Evolutionary conservation across 805 yeast genomes (phyloP).

Genomic region (Hanseniaspora guilliermondii): DNA sequence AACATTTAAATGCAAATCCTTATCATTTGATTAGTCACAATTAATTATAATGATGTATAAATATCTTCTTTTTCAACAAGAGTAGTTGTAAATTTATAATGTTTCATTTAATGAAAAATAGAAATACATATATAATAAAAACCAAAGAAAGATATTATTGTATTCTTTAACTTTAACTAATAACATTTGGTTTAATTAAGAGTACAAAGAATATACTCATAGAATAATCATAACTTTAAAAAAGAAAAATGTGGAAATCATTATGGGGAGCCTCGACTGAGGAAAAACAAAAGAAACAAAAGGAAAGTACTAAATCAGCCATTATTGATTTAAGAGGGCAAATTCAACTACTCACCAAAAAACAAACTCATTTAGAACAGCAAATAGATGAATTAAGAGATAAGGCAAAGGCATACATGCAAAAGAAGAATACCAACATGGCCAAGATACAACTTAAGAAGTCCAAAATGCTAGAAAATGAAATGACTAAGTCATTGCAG

Average conservation of each 20-base stretch:
- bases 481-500: constrained; percentile 66
- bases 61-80: too few relatives aligned
- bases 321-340: constrained; percentile 83
- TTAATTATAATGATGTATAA: too few relatives aligned
- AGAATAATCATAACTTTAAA: background rate
- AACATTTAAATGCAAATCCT: too few relatives aligned
- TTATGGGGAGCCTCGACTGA: constrained; percentile 10
- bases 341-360: constrained; percentile 73
- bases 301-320: constrained; percentile 84
- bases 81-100: too few relatives aligned
- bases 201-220: background rate
- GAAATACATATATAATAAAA: too few relatives aligned
- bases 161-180: too few relatives aligned
- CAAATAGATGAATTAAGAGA: constrained; percentile 74
- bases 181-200: background rate
- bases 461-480: constrained; percentile 69
- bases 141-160: too few relatives aligned
- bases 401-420: constrained; percentile 64
- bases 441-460: constrained; percentile 82
- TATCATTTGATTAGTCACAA: too few relatives aligned
- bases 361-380: constrained; percentile 64
- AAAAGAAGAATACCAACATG: constrained; percentile 46
- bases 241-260: constrained; percentile 10
- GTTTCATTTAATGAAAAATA: too few relatives aligned
- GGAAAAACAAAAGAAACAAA: constrained; percentile 10